Base-by-base conservation (phyloP, 306 rosid genomes). In the Prunus mira region DNA sequence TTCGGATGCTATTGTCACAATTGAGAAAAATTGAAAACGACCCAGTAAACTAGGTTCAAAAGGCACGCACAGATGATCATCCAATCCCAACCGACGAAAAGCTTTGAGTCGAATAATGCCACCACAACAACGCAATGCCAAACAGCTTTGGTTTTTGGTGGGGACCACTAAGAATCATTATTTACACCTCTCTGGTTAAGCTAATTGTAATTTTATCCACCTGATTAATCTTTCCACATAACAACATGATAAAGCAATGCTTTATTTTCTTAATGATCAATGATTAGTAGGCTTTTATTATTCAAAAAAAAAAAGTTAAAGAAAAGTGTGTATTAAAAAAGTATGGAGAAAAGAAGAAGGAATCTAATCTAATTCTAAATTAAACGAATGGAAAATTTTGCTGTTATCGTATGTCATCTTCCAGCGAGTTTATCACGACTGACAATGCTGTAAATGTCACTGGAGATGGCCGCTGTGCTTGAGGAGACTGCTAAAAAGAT, bases 401-500 rank as follows among this genome's bases (percentile, higher is more conserved):
- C 3, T 19, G 50, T 24, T 15, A 9, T 24, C 5, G 65, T 60
- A 41, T 30, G 77, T 86, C 79, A 86, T 67, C 71, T 76, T 78
- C 76, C 71, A 68, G 28, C 78, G 50, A 24, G 66, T 64, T 81
- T 65, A 57, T 81, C 62, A 28, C 64, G 64, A 10, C 66, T 67
- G 72, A 84, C 86, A 46, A 80, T 75, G 86, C 84, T 72, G 77
- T 89, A 85, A 75, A 91, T 75, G 79, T 92, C 88, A 32, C 91
- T 83, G 12, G 75, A 88, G 55, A 92, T 86, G 76, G 97, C 90
- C 18, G 79, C 84, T 0, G 78, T 79, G 86, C 95, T 89, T 6
- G 89, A 91, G 19, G 86, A 86, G 58, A 89, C 80, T 38, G 95
- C 89, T 78, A 89, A 82, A 25, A 83, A 6, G 81, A 89, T 85